Evolutionary conservation across 805 yeast species (phyloP), one percentile per base, ranked within the genome.

Genomic region (Candida taoyuanica): DNA sequence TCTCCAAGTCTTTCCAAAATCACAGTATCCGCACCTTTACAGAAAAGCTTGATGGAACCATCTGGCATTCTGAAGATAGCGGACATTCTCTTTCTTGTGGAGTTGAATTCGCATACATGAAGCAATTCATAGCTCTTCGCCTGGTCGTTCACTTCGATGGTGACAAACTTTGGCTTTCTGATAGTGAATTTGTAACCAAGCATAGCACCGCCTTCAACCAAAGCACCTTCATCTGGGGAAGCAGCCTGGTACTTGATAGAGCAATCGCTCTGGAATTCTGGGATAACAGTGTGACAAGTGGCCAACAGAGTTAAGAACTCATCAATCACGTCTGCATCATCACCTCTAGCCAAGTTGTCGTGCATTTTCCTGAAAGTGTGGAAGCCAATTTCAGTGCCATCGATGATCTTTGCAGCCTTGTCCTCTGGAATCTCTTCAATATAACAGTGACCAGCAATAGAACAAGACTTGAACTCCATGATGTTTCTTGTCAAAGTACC

Each of bases 1-100:
- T 71, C 70, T 0, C 78, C 70, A 26, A 93, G 67, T 49, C 99
- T 76, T 59, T 89, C 96, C 47, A 91, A 64, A 42, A 93, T 88
- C 1, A 93, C 98, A 16, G 95, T 86, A 59, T 93, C 99, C 5
- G 99, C 99, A 56, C 99, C 99, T 60, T 93, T 93, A 58, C 96
- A 88, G 56, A 85, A 88, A 30, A 93, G 64, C 43, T 94, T 72
- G 34, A 93, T 85, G 14, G 79, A 68, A 1, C 97, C 97, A 66
- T 93, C 98, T 0, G 98, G 98, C 51, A 94, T 83, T 56, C 95
- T 71, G 62, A 88, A 85, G 34, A 93, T 78, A 0, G 97, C 93
- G 36, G 96, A 85, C 99, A 93, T 93, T 65, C 99, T 77, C 63
- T 93, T 93, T 63, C 99, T 76, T 0, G 98, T 91, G 1, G 98